These are phyloP conservation scores for Penicillium desertorum DNA, from an alignment of 495 filamentous ascomycete species.

Conservation along the genomic window DNA sequence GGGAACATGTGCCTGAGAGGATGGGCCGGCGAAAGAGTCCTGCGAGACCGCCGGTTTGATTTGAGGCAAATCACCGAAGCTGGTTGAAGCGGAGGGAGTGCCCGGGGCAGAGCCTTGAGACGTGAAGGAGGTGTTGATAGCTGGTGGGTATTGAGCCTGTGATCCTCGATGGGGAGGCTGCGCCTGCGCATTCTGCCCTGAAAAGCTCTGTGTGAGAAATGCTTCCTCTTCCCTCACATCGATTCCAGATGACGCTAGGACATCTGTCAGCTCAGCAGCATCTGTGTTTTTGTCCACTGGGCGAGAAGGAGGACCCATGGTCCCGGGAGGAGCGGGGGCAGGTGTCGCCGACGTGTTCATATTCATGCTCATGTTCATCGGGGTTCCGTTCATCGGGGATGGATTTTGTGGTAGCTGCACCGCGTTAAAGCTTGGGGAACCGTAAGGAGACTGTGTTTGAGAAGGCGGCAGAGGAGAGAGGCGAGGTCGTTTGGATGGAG, in stretches of 20 bases:
- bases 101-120: slow-evolving; percentile 45
- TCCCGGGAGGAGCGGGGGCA: slow-evolving; percentile 46
- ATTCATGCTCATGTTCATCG: slow-evolving; percentile 35
- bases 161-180: slow-evolving; percentile 46
- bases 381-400: slow-evolving; percentile 35
- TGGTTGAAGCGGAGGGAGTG: slow-evolving; percentile 37
- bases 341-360: slow-evolving; percentile 31
- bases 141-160: slow-evolving; percentile 40
- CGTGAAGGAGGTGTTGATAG: slow-evolving; percentile 43
- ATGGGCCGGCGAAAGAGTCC: slow-evolving; percentile 36
- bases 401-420: slow-evolving; percentile 41
- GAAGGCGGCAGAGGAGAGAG: slow-evolving; percentile 64
- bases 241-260: slow-evolving; percentile 74
- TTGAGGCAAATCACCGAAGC: slow-evolving; percentile 41
- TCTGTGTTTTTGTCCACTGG: slow-evolving; percentile 67
- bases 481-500: slow-evolving; percentile 65
- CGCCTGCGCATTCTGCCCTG: slow-evolving; percentile 44
- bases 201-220: slow-evolving; percentile 61
- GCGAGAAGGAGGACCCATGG: slow-evolving; percentile 81
- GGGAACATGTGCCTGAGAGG: slow-evolving; percentile 32
- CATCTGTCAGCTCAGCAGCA: slow-evolving; percentile 72
- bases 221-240: slow-evolving; percentile 83
- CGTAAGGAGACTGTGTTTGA: slow-evolving; percentile 36
- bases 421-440: slow-evolving; percentile 47
- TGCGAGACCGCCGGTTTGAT: slow-evolving; percentile 35